Conservation (phyloP, 257 asterid genomes). For the Thymus quinquecostatus region DNA sequence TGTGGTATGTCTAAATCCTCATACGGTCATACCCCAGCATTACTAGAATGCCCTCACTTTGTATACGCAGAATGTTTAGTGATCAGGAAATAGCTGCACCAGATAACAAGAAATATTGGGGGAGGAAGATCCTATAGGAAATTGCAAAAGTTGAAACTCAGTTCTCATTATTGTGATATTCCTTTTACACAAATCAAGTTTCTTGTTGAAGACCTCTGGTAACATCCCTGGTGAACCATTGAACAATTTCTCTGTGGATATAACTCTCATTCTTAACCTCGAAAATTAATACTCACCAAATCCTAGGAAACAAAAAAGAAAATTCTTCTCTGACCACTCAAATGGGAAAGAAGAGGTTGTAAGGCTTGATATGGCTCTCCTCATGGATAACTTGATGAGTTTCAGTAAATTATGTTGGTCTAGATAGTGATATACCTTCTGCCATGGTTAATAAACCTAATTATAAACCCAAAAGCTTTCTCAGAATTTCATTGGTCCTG, state of each 20-base stretch:
- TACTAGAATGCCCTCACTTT: conserved; percentile 23
- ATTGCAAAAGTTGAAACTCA: conserved; percentile 25
- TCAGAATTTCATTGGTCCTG: conserved; percentile 26
- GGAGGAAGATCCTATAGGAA: conserved; percentile 15
- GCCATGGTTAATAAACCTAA: not conserved
- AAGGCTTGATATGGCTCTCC: conserved; percentile 6
- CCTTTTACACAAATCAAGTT: conserved; percentile 23
- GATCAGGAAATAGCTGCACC: conserved; percentile 18
- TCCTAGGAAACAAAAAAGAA: not conserved
- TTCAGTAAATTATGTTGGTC: not conserved
- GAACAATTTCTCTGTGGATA: conserved; percentile 8
- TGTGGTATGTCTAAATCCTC: conserved; percentile 54
- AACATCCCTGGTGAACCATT: conserved; percentile 16
- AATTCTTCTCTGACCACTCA: not conserved
- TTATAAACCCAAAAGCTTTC: not conserved
- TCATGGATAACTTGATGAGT: conserved; percentile 12
- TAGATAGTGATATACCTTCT: not conserved
- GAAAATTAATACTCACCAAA: conserved; percentile 12
- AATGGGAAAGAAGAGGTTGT: conserved; percentile 13
- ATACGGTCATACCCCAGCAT: conserved; percentile 10
- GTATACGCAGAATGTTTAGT: conserved; percentile 11
- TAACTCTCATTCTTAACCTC: not conserved
- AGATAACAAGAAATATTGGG: conserved; percentile 17
- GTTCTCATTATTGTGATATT: conserved; percentile 24
- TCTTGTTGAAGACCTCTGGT: conserved; percentile 1